Conservation (phyloP, 345 rosid genomes). For the Rubroshorea leprosula region DNA sequence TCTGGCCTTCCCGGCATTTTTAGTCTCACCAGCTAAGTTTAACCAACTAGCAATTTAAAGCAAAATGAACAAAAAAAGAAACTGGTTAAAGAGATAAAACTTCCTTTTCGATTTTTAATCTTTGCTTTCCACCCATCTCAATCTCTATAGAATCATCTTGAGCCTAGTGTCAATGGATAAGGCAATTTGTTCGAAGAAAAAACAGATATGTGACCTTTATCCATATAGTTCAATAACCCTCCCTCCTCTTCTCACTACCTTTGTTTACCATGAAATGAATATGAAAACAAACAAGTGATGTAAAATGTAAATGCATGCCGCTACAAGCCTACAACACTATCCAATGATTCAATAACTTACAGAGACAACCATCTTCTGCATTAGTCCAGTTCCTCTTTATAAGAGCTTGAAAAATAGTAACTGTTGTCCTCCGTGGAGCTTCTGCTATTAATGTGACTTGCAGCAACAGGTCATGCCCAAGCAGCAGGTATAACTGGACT, state of each 20-base stretch:
- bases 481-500: conserved; percentile 13
- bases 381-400: conserved; percentile 5
- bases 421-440: conserved; percentile 8
- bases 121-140: neutral
- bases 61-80: neutral
- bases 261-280: conserved; percentile 37
- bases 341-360: conserved; percentile 22
- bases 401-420: neutral
- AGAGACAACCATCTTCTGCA: conserved; percentile 16
- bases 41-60: conserved; percentile 19
- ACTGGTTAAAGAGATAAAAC: neutral
- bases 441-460: conserved; percentile 15
- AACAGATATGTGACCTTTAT: conserved; percentile 4
- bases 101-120: too few relatives aligned
- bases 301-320: conserved; percentile 24
- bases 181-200: conserved; percentile 2
- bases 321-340: conserved; percentile 36
- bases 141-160: conserved; percentile 4
- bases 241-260: conserved; percentile 20
- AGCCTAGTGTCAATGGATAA: too few relatives aligned
- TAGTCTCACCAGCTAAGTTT: conserved; percentile 31
- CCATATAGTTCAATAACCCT: neutral
- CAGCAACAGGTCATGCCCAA: conserved; percentile 12
- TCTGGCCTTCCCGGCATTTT: conserved; percentile 26
- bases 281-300: conserved; percentile 23